Evolutionary conservation across 2,329 filamentous ascomycete genomes (phyloP).

Genomic region (Dactylellina cionopaga): DNA sequence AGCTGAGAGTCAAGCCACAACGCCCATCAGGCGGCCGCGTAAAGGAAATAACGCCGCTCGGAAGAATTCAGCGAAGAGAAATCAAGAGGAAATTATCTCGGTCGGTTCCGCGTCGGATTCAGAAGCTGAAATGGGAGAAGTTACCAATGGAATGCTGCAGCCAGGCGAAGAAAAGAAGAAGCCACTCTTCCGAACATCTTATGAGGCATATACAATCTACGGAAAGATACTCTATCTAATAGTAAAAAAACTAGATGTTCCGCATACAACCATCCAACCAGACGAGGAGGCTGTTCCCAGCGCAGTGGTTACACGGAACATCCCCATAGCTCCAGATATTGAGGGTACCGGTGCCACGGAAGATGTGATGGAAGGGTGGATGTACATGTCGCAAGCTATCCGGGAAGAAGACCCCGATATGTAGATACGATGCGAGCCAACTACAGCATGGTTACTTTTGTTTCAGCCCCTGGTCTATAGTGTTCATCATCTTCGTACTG

Average conservation of each 20-base stretch:
- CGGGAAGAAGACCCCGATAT: conserved; percentile 49
- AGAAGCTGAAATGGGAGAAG: conserved; percentile 27
- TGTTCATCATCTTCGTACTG: neutral
- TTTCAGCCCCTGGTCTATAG: neutral
- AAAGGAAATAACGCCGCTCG: conserved; percentile 29
- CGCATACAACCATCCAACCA: conserved; percentile 4
- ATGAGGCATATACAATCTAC: conserved; percentile 96
- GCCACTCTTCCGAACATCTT: conserved; percentile 81
- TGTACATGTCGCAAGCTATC: conserved; percentile 74
- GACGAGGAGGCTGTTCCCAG: conserved; percentile 54
- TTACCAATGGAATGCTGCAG: conserved; percentile 50
- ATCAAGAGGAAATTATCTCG: conserved; percentile 19
- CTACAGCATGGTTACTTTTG: neutral
- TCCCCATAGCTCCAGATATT: conserved; percentile 36
- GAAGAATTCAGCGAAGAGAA: conserved; percentile 21
- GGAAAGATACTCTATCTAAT: conserved; percentile 91
- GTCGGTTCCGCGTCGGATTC: conserved; percentile 41
- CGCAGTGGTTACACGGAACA: conserved; percentile 52
- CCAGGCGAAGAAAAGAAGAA: conserved; percentile 85
- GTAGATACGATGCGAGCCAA: neutral
- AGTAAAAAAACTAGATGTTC: conserved; percentile 66
- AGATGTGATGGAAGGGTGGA: conserved; percentile 82
- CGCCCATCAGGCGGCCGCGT: conserved; percentile 26
- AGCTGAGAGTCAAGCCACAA: conserved; percentile 51
- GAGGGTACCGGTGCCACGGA: conserved; percentile 54